A percentile compares a stretch with the other conserved stretches of the same genome.
Evolutionary conservation across 805 yeast species (phyloP).

Genomic region (Kurtzmaniella fragi): DNA sequence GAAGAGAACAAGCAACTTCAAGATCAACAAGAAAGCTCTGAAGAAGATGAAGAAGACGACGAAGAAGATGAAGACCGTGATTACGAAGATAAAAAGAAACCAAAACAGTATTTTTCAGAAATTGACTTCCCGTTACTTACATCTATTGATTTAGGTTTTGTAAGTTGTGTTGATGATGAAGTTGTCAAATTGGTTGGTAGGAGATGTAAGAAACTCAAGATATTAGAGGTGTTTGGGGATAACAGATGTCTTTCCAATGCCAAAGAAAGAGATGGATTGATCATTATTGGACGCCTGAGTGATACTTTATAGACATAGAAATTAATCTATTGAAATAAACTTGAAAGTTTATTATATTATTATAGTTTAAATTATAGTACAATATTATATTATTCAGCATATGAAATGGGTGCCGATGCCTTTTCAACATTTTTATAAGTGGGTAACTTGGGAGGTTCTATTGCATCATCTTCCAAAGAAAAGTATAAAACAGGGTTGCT

Average conservation of each 20-base stretch:
- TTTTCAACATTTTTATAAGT: slow-evolving; percentile 61
- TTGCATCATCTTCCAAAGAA: slow-evolving; percentile 13
- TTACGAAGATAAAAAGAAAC: slow-evolving; percentile 5
- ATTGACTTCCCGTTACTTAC: slow-evolving; percentile 54
- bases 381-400: slow-evolving; percentile 17
- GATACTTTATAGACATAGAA: slow-evolving; percentile 41
- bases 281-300: slow-evolving; percentile 71
- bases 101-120: slow-evolving; percentile 11
- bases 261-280: slow-evolving; percentile 46
- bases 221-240: slow-evolving; percentile 78
- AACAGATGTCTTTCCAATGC: slow-evolving; percentile 61
- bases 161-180: slow-evolving; percentile 67
- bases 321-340: background rate
- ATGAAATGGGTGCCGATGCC: slow-evolving; percentile 45
- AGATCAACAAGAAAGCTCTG: slow-evolving; percentile 1
- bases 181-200: slow-evolving; percentile 53
- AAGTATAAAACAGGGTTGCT: slow-evolving; percentile 3
- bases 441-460: slow-evolving; percentile 40
- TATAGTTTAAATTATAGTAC: slow-evolving; percentile 2
- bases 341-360: background rate
- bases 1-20: slow-evolving; percentile 3
- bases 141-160: slow-evolving; percentile 73
- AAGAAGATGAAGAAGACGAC: slow-evolving; percentile 5
- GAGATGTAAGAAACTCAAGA: slow-evolving; percentile 55
- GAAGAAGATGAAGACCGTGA: slow-evolving; percentile 3